Conservation (phyloP, 208 protist species). For the Acanthamoeba healyi region DNA sequence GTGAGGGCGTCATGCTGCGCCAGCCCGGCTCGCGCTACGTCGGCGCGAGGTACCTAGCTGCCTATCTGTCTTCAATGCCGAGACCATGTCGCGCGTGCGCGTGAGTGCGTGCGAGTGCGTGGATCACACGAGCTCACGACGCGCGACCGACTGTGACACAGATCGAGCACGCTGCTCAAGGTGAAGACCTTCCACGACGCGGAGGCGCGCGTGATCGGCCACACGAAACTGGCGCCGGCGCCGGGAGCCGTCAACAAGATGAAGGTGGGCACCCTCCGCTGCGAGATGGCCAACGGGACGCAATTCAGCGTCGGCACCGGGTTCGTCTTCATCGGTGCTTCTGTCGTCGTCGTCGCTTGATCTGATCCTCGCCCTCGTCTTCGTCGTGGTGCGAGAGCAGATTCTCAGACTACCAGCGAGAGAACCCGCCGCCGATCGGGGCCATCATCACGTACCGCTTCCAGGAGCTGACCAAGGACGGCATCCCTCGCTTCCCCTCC, state of each 20-base stretch:
- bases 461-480: constrained; percentile 85
- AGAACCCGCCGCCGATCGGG: constrained; percentile 85
- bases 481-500: constrained; percentile 87
- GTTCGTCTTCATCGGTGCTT: neutral
- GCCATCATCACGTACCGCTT: constrained; percentile 88
- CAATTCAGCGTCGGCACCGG: constrained; percentile 86
- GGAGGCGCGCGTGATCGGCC: constrained; percentile 85
- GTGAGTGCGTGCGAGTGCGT: too few species aligned
- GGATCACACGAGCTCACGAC: neutral
- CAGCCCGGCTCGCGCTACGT: constrained; percentile 86
- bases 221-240: constrained; percentile 81
- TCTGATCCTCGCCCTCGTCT: neutral
- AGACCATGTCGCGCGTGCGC: too few species aligned
- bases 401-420: constrained; percentile 82
- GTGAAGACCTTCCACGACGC: constrained; percentile 88
- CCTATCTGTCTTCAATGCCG: too few species aligned
- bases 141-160: constrained; percentile 46
- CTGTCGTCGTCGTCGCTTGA: too few species aligned
- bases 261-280: constrained; percentile 77
- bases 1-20: constrained; percentile 89
- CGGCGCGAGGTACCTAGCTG: neutral
- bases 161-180: constrained; percentile 73
- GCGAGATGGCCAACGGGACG: constrained; percentile 84
- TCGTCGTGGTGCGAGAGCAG: neutral
- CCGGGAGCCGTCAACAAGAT: constrained; percentile 84